A percentile compares a stretch with the other conserved stretches of the same genome.
phyloP scores from a whole-genome alignment of 1,284 basidiomycete genomes.

The Sutorius eximius region DNA sequence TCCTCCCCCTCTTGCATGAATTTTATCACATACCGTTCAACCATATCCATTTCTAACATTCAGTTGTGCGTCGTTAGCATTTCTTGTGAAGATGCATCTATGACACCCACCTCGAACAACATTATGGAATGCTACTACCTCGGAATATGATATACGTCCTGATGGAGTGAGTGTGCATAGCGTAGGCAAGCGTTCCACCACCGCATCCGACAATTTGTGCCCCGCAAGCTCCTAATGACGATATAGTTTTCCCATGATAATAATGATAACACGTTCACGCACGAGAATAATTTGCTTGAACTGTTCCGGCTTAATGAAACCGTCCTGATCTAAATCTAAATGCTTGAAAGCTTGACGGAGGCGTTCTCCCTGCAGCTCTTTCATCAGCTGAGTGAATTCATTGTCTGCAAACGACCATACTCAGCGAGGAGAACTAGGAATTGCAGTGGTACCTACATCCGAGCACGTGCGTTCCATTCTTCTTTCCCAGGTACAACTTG shows the following conservation, averaged over 20 bases:
- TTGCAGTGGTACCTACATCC: conserved; percentile 65
- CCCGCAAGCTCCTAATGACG: conserved; percentile 80
- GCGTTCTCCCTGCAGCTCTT: conserved; percentile 93
- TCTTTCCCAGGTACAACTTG: conserved; percentile 90
- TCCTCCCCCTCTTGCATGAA: background rate
- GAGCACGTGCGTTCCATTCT: conserved; percentile 84
- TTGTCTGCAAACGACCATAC: conserved; percentile 55
- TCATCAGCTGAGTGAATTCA: conserved; percentile 96
- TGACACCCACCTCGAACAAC: conserved; percentile 69
- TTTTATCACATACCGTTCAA: conserved; percentile 65
- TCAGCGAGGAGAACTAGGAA: conserved; percentile 7
- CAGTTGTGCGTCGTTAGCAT: conserved; percentile 10
- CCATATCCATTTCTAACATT: conserved; percentile 86
- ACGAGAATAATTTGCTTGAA: conserved; percentile 93
- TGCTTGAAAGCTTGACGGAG: conserved; percentile 91
- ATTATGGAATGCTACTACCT: conserved; percentile 95
- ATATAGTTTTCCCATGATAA: conserved; percentile 2
- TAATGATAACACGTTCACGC: conserved; percentile 23
- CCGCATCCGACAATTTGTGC: conserved; percentile 90
- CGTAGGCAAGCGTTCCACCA: conserved; percentile 87
- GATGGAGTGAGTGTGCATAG: conserved; percentile 85
- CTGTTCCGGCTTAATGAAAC: conserved; percentile 88
- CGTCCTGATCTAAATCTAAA: conserved; percentile 85
- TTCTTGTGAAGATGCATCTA: conserved; percentile 4
- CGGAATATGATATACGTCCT: conserved; percentile 89